Percentiles rank a stretch among this genome's conserved stretches.
phyloP scores from a whole-genome alignment of 202 grass and related monocot genomes.

The Panicum virgatum region DNA sequence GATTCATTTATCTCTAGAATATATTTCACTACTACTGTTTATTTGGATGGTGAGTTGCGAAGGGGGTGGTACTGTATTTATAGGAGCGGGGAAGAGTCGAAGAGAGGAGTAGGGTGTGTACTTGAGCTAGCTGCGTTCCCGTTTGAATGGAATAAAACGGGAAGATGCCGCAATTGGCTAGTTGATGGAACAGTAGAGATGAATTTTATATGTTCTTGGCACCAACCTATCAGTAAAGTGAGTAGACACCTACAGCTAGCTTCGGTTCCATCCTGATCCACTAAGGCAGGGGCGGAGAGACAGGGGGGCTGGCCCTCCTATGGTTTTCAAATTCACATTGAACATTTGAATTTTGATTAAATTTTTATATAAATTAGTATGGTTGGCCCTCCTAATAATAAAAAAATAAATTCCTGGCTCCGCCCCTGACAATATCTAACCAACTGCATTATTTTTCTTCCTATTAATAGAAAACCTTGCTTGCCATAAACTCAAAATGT shows the following conservation, averaged over 20 bases:
- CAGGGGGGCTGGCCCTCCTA: too few relatives aligned
- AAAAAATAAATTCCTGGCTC: too few relatives aligned
- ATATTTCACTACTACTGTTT: slow-evolving; percentile 48
- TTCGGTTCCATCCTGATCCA: slow-evolving; percentile 48
- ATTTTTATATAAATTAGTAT: too few relatives aligned
- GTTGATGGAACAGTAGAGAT: slow-evolving; percentile 38
- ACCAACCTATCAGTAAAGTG: slow-evolving; percentile 34
- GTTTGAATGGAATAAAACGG: slow-evolving; percentile 61
- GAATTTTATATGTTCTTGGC: slow-evolving; percentile 46
- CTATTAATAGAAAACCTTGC: neutral
- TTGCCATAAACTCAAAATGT: neutral
- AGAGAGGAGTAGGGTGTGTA: slow-evolving; percentile 38
- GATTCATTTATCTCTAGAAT: slow-evolving; percentile 11
- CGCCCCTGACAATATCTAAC: too few relatives aligned
- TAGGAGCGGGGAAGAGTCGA: slow-evolving; percentile 56
- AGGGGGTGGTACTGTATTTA: slow-evolving; percentile 60
- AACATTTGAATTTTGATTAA: too few relatives aligned
- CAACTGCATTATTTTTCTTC: neutral
- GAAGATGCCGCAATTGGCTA: slow-evolving; percentile 51
- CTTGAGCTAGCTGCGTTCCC: slow-evolving; percentile 25
- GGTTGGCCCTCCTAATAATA: too few relatives aligned
- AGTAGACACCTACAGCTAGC: slow-evolving; percentile 46
- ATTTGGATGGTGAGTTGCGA: slow-evolving; percentile 53
- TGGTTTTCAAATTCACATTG: too few relatives aligned
- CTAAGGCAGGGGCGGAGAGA: too few relatives aligned